These are phyloP conservation scores for Solanum aculeatissimum DNA, from an alignment of 305 asterid species.

Conservation along the genomic window DNA sequence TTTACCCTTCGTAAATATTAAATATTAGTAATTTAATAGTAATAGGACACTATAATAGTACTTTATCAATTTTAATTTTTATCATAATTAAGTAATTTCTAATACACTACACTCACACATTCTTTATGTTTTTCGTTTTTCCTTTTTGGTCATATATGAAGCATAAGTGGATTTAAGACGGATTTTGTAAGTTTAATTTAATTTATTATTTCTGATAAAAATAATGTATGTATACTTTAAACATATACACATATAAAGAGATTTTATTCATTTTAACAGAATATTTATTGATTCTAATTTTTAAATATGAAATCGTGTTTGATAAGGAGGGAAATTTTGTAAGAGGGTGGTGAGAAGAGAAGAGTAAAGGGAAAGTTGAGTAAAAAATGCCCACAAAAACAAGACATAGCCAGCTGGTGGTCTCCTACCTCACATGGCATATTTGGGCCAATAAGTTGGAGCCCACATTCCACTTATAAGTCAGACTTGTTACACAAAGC, in stretches of 20 bases:
- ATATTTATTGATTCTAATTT: background rate
- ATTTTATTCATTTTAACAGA: background rate
- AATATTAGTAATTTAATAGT: no score
- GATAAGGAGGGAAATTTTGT: background rate
- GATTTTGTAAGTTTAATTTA: background rate
- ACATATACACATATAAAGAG: background rate
- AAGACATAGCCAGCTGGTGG: conserved; percentile 56
- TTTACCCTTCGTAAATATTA: no score
- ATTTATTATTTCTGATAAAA: background rate
- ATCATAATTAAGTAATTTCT: no score
- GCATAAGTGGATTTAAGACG: background rate
- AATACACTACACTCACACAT: background rate
- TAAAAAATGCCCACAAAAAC: conserved; percentile 16
- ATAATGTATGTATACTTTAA: background rate
- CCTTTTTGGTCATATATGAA: background rate
- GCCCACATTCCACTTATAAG: conserved; percentile 24
- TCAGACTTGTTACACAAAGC: conserved; percentile 11
- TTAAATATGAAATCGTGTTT: background rate
- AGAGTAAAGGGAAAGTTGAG: conserved; percentile 12
- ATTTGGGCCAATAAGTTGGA: conserved; percentile 8
- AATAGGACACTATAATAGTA: no score
- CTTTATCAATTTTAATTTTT: no score
- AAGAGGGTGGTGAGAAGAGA: background rate
- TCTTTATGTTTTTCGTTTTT: background rate
- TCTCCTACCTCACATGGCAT: conserved; percentile 70